Evolutionary conservation across 371 early-diverging fungal species (phyloP), one percentile per base, ranked within the genome.

Genomic region (Syncephalastrum monosporum): DNA sequence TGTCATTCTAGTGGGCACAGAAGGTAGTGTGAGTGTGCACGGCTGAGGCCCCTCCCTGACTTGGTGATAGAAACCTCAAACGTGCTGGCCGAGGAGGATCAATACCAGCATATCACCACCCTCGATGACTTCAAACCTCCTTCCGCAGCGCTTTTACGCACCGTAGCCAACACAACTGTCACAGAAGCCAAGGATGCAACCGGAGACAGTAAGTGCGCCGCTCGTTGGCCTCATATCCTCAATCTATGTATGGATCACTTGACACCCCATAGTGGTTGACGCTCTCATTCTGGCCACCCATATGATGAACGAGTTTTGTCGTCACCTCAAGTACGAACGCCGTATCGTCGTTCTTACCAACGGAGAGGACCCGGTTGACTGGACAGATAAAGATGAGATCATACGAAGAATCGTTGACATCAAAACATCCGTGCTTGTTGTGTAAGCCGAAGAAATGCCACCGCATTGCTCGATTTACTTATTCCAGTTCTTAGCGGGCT

Each of bases 341-440:
- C 75, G 70, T 38, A 82, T 92, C 4, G 77, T 73, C 41, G 51
- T 92, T 1, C 69, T 89, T 29, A 89, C 91, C 2, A 83, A 86
- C 61, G 84, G 75, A 2, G 73, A 65, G 19, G 63, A 72, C 3
- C 42, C 52, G n/a, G 75, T 88, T 38, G 77, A 85, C 61, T 64
- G 71, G 54, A 70, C 65, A 10, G 84, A 81, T 41, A 47, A 67
- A 19, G 75, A 80, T 8, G 61, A 59, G 13, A 76, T 88, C 23
- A 57, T 64, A 7, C 51, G 62, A 1, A 72, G 74, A 48, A 60
- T 87, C 8, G 55, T 50, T 15, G 55, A 60, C 1, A 65, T 74
- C 29, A 67, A 72, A 4, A 78, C 88, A 46, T 63, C 63, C 13
- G 52, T 89, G 47, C 79, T 71, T 24, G 54, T 89, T 10, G 76